Evolutionary conservation across 805 yeast species (phyloP).

Genomic region (Metschnikowia lochheadii): DNA sequence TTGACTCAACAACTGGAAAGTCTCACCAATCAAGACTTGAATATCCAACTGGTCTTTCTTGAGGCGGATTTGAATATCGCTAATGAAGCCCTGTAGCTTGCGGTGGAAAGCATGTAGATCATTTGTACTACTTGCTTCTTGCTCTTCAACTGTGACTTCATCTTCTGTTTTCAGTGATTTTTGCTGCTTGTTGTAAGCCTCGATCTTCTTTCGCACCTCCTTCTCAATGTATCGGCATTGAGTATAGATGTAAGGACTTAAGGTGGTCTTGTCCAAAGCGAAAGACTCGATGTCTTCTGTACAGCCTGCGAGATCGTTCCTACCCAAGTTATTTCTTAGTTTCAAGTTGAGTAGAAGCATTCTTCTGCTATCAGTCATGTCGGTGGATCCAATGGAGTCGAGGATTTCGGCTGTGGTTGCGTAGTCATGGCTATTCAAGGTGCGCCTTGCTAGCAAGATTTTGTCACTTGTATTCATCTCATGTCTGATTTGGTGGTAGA

Average conservation of each 20-base stretch:
- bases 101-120: slow-evolving; percentile 11
- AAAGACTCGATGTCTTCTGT: slow-evolving; percentile 22
- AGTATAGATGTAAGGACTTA: slow-evolving; percentile 32
- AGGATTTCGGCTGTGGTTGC: slow-evolving; percentile 23
- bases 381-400: slow-evolving; percentile 18
- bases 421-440: slow-evolving; percentile 26
- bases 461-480: slow-evolving; percentile 25
- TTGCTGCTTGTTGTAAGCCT: slow-evolving; percentile 1
- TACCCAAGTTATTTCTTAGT: slow-evolving; percentile 22
- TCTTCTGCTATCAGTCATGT: slow-evolving; percentile 25
- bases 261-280: slow-evolving; percentile 26
- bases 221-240: slow-evolving; percentile 32
- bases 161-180: not conserved
- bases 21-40: slow-evolving; percentile 14
- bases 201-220: slow-evolving; percentile 16
- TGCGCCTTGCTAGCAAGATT: slow-evolving; percentile 27
- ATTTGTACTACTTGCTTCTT: not conserved
- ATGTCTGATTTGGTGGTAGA: slow-evolving; percentile 10
- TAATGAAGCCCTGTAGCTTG: slow-evolving; percentile 29
- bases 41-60: slow-evolving; percentile 30
- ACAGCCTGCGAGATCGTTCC: slow-evolving; percentile 20
- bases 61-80: slow-evolving; percentile 32
- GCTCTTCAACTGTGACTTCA: not conserved
- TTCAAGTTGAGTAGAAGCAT: slow-evolving; percentile 25
- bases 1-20: slow-evolving; percentile 23